Evolutionary conservation across 192 early-diverging fungal species (phyloP), one percentile per base, ranked within the genome.

Genomic region (Spizellomyces sp.): DNA sequence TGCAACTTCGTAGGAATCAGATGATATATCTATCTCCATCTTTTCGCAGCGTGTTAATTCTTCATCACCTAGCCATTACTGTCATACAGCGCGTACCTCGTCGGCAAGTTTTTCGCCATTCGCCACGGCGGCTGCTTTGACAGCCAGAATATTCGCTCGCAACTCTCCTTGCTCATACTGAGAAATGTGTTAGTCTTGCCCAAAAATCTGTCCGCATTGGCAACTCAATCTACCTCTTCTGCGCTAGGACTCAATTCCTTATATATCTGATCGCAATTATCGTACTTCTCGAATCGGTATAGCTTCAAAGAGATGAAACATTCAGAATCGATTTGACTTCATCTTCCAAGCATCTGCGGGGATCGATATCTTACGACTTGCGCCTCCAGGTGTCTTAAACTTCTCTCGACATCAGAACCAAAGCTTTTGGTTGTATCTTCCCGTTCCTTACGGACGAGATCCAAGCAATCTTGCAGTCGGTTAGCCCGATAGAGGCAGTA

Each of bases 401-500:
- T 69, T 58, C 77, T 73, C 52, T 74, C 70, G 7, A 74, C 68
- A 48, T 27, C 48, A 14, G 74, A 52, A 17, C 62, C 71, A 9
- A 65, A 21, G 9, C 9, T 27, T n/a, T 27, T 45, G 5, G n/a
- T 21, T 61, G 9, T 47, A 48, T 67, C 64, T 19, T 48, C 64
- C 22, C 47, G 21, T 6, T 44, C 6, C 22, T 61, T 43, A 57
- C 67, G 61, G 66, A 86, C 55, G 77, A 67, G 9, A 76, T 79
- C 12, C 52, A 86, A 59, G 15, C 82, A 82, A 3, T 89, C 84
- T 8, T 64, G 42, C 58, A 86, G 76, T 48, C 83, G 78, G 66
- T 89, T 82, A 58, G 84, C 79, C 6, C 90, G 80, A 61, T 92
- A 92, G 19, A 86, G 80, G 61, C 87, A 90, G 64, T 91, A 92